Evolutionary conservation across 2,329 filamentous ascomycete genomes (phyloP), one percentile per base, ranked within the genome.

Genomic region (Thelonectria rubi): DNA sequence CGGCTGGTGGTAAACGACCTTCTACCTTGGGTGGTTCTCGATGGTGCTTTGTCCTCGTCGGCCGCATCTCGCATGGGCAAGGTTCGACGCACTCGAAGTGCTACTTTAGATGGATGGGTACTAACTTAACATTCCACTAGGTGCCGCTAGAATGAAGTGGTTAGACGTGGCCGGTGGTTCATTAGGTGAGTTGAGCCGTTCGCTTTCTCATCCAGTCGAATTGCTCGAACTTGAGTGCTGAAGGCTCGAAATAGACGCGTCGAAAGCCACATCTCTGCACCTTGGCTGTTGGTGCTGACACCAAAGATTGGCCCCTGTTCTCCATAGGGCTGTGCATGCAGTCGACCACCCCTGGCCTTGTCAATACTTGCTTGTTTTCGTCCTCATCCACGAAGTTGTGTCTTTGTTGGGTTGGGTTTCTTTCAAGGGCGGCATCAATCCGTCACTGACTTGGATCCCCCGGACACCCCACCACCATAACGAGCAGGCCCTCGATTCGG

Each of bases 261-360:
- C 18, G 20, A 46, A 47, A 26, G 48, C 55, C 48, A 58, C 55
- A 51, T 26, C 40, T 52, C 30, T 48, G 48, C 55, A 34, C 43
- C 24, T 39, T 58, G 49, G 55, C 26, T 40, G 43, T 50, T 49
- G 59, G 54, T 58, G 68, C 66, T 70, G 65, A 65, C 66, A 48
- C 48, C 58, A 52, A 47, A 60, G 52, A 53, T 48, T 39, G 12
- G 45, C 20, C 37, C 66, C 61, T 68, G 68, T 58, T 60, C 60
- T 50, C 60, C 55, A 63, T 71, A 71, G 64, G 68, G 68, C 66
- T 69, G 49, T 70, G 67, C 65, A 64, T 63, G 61, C 67, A 58
- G 53, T 46, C 53, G 49, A 42, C 32, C 50, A 46, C 30, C 63
- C 61, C 65, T 57, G 47, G 48, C 56, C 60, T 65, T 61, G 63